Evolutionary conservation across 1,284 basidiomycete species (phyloP), one percentile per base, ranked within the genome.

Genomic region (Apiotrichum brassicae): DNA sequence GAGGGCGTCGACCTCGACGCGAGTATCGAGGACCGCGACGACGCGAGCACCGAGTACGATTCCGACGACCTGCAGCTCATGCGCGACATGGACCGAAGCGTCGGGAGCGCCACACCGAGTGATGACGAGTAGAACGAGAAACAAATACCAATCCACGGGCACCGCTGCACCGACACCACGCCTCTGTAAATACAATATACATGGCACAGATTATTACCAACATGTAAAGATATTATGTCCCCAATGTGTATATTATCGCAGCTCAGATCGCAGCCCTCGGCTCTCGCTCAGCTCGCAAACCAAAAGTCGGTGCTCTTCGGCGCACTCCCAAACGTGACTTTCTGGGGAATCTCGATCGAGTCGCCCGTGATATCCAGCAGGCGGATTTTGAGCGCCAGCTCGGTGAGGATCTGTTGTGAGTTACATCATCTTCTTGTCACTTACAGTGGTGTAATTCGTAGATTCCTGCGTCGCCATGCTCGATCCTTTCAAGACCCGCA

Each of bases 321-420:
- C 45, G 89, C 86, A 51, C 80, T 22, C 4, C 52, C 46, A 32
- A 45, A 35, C 82, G 78, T 49, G 78, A 70, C 56, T 37, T 63
- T 65, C 20, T 66, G 63, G 14, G 90, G 90, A 62, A 93, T 87
- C 62, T 93, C 89, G n/a, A 91, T 85, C 68, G 83, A 85, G 70
- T 92, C 90, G 11, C 90, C 90, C 1, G 87, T 87, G 37, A 94
- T 78, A 75, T 94, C 91, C 40, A 94, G 76, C 59, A 97, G 74
- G 70, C 94, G 89, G 63, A 97, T 88, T 76, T 94, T 94, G 53
- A 97, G 75, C 3, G 90, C 92, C 59, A 97, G 88, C 64, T 97
- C 92, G 13, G 92, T 94, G 63, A 97, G 76, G 34, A 70, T 63
- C 65, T 68, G 37, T 11, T 11, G 14, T 23, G 14, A 12, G 35